Conservation (phyloP, 495 filamentous ascomycete genomes). For the Letharia columbiana region DNA sequence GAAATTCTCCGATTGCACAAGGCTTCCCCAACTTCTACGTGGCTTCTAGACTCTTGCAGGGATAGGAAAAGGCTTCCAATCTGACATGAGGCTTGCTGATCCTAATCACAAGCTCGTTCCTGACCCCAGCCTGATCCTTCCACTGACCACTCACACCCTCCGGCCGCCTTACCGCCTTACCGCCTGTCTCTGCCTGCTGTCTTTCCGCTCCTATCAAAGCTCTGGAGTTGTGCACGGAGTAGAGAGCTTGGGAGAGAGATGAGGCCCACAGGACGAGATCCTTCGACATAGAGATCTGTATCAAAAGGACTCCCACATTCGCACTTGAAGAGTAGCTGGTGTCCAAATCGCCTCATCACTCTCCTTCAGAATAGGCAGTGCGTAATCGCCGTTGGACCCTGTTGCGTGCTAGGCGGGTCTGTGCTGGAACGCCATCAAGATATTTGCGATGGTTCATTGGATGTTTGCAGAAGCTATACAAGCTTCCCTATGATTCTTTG, state of each 20-base stretch:
- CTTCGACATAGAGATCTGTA: background rate
- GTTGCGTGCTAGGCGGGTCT: conserved; percentile 5
- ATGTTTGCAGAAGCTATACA: conserved; percentile 8
- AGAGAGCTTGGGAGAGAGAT: background rate
- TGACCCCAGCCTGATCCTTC: background rate
- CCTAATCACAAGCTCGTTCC: background rate
- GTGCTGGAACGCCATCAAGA: conserved; percentile 8
- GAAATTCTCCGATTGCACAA: conserved; percentile 5
- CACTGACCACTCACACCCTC: background rate
- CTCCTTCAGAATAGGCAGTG: background rate
- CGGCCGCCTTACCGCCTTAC: conserved; percentile 1
- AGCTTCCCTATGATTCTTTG: background rate
- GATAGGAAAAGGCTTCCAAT: background rate
- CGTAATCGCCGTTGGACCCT: background rate
- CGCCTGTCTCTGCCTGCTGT: background rate
- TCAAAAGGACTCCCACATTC: background rate
- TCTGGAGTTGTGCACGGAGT: too few species aligned
- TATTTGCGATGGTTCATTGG: conserved; percentile 12
- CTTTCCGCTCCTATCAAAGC: background rate
- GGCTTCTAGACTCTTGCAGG: background rate
- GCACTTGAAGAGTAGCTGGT: background rate
- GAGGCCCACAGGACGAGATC: background rate
- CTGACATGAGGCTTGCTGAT: background rate
- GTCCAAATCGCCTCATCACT: background rate
- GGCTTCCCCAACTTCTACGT: conserved; percentile 13